Conservation (phyloP, 2,329 filamentous ascomycete genomes). For the Neocatenulostroma microsporum region DNA sequence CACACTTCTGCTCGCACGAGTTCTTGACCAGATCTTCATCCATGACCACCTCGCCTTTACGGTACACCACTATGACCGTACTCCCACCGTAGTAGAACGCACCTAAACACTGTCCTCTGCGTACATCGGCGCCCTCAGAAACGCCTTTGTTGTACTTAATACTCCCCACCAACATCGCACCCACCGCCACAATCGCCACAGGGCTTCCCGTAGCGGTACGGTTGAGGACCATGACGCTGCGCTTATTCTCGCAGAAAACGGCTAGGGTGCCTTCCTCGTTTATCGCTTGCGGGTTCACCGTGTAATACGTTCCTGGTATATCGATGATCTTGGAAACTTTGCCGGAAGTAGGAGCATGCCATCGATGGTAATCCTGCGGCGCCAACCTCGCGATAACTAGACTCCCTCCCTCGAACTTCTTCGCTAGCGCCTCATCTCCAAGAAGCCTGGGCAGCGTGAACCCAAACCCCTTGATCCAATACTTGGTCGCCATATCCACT, state of each 20-base stretch:
- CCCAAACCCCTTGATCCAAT: conserved; percentile 39
- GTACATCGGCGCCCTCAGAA: conserved; percentile 26
- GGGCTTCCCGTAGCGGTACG: conserved; percentile 22
- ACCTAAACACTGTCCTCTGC: conserved; percentile 35
- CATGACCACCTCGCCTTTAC: conserved; percentile 29
- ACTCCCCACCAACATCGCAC: conserved; percentile 39
- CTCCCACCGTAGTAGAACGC: conserved; percentile 38
- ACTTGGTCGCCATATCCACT: conserved; percentile 33
- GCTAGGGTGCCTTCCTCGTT: conserved; percentile 34
- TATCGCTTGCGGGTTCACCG: conserved; percentile 38
- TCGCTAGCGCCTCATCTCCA: conserved; percentile 21
- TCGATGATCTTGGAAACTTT: conserved; percentile 25
- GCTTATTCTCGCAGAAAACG: conserved; percentile 39
- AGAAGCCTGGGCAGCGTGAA: conserved; percentile 32
- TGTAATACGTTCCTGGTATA: conserved; percentile 35
- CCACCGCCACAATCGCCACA: conserved; percentile 35
- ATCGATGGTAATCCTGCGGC: conserved; percentile 38
- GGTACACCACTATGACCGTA: conserved; percentile 36
- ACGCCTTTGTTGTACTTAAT: conserved; percentile 35
- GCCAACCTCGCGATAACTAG: conserved; percentile 36
- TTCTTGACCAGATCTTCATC: conserved; percentile 36
- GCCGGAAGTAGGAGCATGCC: conserved; percentile 14
- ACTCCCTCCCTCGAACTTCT: conserved; percentile 29
- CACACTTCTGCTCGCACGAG: conserved; percentile 30
- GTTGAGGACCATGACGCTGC: conserved; percentile 34